These are phyloP conservation scores for Raphidocelis subcapitata DNA, from an alignment of 139 green algal genomes.

Conservation along the genomic window DNA sequence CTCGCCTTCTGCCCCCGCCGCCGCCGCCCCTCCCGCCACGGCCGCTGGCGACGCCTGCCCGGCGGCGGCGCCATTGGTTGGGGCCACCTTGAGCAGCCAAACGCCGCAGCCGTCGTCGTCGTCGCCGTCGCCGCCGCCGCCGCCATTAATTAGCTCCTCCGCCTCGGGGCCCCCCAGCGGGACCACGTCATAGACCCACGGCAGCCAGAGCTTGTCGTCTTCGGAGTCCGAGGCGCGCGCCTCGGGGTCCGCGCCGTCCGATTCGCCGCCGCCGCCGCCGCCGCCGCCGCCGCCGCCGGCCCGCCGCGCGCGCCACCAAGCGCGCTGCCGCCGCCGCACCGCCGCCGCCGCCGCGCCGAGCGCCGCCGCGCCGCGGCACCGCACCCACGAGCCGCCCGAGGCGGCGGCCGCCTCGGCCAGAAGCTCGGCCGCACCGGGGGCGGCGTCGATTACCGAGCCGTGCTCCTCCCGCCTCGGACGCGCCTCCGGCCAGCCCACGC, in stretches of 20 bases:
- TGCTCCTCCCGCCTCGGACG: neutral
- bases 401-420: neutral
- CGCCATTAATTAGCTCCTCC: neutral
- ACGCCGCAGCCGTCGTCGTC: no score
- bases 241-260: neutral
- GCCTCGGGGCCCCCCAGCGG: neutral
- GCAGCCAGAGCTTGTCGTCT: no score
- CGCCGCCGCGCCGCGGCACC: neutral
- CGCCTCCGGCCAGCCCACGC: neutral
- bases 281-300: neutral
- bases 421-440: neutral
- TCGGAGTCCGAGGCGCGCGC: no score
- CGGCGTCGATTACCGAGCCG: neutral
- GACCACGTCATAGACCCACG: slow-evolving; percentile 12
- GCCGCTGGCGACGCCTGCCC: no score
- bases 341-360: neutral
- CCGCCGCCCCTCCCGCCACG: no score
- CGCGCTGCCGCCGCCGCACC: neutral
- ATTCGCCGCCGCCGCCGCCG: neutral
- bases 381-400: neutral
- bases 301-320: neutral
- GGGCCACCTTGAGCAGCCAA: no score
- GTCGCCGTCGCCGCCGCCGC: neutral
- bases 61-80: no score
- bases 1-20: no score